Percentiles rank a stretch among this genome's conserved stretches.
phyloP scores from a whole-genome alignment of 2,329 filamentous ascomycete species.

The Venturia asperata region DNA sequence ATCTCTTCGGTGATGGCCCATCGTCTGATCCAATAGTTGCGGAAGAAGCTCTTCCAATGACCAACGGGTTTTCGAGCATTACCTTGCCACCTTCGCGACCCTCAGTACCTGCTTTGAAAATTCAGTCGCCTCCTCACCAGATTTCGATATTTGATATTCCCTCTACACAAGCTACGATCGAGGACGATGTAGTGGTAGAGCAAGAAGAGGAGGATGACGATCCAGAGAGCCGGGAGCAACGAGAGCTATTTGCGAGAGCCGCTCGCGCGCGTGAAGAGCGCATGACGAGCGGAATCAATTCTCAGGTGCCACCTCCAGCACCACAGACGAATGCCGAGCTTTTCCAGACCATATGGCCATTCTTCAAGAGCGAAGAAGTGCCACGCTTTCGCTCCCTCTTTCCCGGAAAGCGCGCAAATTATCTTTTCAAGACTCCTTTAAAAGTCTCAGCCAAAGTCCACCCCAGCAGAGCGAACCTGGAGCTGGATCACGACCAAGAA shows the following conservation, averaged over 20 bases:
- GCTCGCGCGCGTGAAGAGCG: conserved; percentile 15
- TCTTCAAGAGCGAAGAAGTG: conserved; percentile 66
- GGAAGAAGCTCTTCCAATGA: conserved; percentile 22
- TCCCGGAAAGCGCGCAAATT: conserved; percentile 70
- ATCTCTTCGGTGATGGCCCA: conserved; percentile 22
- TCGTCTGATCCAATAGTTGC: conserved; percentile 17
- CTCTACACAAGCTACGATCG: conserved; percentile 20
- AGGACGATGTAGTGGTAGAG: conserved; percentile 21
- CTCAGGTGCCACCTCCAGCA: conserved; percentile 47
- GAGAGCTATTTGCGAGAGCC: conserved; percentile 28
- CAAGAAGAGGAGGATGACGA: conserved; percentile 27
- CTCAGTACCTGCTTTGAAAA: conserved; percentile 2
- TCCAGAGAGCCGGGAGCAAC: conserved; percentile 25
- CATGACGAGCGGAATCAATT: conserved; percentile 13
- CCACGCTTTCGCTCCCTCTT: conserved; percentile 78
- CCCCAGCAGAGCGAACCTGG: conserved; percentile 80
- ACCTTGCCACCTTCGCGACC: conserved; percentile 1
- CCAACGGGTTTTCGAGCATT: background rate
- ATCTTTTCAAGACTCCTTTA: conserved; percentile 67
- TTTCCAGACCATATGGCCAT: conserved; percentile 72
- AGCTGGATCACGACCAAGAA: conserved; percentile 79
- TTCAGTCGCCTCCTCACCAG: conserved; percentile 22
- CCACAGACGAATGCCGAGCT: conserved; percentile 68
- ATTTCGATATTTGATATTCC: background rate
- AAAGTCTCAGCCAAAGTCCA: conserved; percentile 77